Conservation (phyloP, 75 land plant species). For the Azolla pinnata region DNA sequence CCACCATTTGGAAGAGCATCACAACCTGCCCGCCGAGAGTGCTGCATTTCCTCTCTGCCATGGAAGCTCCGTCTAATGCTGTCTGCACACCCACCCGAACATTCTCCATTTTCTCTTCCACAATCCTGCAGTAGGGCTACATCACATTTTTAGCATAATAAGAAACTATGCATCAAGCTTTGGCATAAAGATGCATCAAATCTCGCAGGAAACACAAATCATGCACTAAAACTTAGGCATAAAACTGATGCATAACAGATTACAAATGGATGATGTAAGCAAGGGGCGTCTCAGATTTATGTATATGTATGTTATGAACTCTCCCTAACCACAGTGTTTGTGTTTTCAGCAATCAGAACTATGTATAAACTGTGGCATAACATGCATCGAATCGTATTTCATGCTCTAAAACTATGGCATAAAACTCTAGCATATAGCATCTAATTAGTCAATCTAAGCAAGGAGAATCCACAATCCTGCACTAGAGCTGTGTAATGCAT, state of each 20-base stretch:
- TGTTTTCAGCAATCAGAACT: too few relatives aligned
- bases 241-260: background rate
- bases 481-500: background rate
- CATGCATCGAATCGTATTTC: background rate
- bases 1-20: conserved; percentile 21
- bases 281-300: too few relatives aligned
- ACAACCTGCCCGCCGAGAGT: conserved; percentile 29
- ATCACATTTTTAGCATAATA: background rate
- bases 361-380: too few relatives aligned
- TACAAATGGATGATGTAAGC: background rate
- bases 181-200: background rate
- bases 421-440: background rate
- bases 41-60: conserved; percentile 29
- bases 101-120: conserved; percentile 23
- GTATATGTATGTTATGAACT: too few relatives aligned
- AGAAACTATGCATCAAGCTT: background rate
- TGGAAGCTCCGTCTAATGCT: conserved; percentile 25
- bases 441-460: background rate
- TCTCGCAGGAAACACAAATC: background rate
- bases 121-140: conserved; percentile 12
- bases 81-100: conserved; percentile 17
- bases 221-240: background rate
- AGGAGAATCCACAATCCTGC: background rate
- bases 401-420: background rate
- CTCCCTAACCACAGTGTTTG: too few relatives aligned